Base-by-base conservation (phyloP, 2,329 filamentous ascomycete species). In the Fonsecaea nubica region DNA sequence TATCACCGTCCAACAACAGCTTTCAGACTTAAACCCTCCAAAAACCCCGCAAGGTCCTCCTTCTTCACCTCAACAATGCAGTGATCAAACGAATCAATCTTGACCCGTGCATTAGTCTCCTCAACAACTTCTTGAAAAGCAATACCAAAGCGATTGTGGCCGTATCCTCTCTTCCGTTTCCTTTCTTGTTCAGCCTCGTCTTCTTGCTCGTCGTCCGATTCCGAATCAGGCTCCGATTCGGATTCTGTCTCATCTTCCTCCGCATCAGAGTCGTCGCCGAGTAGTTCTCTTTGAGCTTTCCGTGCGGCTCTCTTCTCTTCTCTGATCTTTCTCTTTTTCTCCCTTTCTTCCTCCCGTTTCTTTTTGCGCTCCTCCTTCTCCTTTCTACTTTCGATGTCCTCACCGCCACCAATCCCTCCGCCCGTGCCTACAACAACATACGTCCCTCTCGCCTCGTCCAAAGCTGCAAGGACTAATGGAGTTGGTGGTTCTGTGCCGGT, bases 31-130 rank as follows among this genome's bases (percentile, higher is more conserved):
- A 99, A 79, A 63, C 90, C 90, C 81, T 99, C 95, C 71, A 99
- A 82, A 77, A 99, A 99, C 0, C 90, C 92, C 15, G 89, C 88
- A 33, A 99, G 81, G 79, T 98, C 95, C 76, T 98, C 95, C 82
- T 97, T 97, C 80, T 90, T 90, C n/a, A 99, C 94, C 77, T 99
- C 95, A 55, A 98, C 93, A 7, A 98, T 95, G 75, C 92, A 96
- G 77, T 97, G 92, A 79, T 99, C 95, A 75, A 99, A 99, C 77
- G 92, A 96, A 79, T 99, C 95, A 76, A 97, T 96, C 67, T 93
- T 84, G 21, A 98, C 93, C 15, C 93, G 82, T 0, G 94, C 92
- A 66, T 90, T 95, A 15, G 94, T 98, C 82, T 97, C 92, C 59
- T 90, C 87, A 1, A 97, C 91, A 0, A 98, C 95, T 75, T 97